phyloP scores from a whole-genome alignment of 73 alveolate genomes.

The Stentor coeruleus region DNA sequence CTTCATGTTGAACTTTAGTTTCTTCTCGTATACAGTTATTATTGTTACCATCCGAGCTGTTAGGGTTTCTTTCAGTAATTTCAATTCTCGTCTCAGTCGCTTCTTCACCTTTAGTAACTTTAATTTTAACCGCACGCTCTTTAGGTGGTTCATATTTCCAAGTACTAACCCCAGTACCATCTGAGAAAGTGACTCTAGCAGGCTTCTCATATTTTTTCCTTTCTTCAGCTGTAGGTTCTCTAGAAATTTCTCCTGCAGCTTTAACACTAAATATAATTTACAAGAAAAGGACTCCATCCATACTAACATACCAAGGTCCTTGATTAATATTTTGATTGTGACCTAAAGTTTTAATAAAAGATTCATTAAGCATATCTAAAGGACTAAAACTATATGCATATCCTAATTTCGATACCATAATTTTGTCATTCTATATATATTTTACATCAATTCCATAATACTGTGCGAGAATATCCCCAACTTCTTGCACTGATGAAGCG shows the following conservation, averaged over 20 bases:
- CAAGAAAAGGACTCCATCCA: constrained; percentile 22
- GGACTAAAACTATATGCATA: background rate
- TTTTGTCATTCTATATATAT: background rate
- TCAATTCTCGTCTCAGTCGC: no score
- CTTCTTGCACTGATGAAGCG: background rate
- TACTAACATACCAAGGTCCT: background rate
- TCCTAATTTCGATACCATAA: background rate
- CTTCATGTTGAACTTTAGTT: no score
- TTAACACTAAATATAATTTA: constrained; percentile 10
- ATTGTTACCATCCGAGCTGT: no score
- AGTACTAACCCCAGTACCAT: background rate
- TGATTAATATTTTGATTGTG: background rate
- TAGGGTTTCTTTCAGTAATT: no score
- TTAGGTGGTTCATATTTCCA: constrained; percentile 24
- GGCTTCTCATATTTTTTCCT: constrained; percentile 16
- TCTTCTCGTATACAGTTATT: no score
- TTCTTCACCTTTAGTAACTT: background rate
- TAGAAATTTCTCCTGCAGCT: background rate
- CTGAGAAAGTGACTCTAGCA: background rate
- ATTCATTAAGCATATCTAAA: background rate
- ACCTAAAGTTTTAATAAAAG: background rate
- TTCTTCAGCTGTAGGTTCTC: constrained; percentile 16
- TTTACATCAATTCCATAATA: background rate
- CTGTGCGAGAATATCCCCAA: background rate
- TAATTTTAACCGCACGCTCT: constrained; percentile 19